Evolutionary conservation across 805 yeast genomes (phyloP), one percentile per base, ranked within the genome.

Genomic region (Lipomyces orientalis): DNA sequence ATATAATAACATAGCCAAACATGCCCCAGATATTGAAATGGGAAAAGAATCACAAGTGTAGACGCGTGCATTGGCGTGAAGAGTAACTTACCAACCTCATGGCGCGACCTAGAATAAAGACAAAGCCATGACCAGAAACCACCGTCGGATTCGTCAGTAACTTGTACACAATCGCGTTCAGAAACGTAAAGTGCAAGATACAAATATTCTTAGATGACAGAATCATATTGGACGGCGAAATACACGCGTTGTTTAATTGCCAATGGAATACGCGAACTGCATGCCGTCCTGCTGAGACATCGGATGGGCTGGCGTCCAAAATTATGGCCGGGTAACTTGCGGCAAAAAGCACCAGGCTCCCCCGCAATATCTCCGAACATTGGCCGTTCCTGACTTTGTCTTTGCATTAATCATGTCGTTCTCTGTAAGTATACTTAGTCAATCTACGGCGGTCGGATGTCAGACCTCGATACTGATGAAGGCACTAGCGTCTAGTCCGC

Each of bases 401-500:
- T n/a, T 12, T 43, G 9, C 19, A 43, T 4, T 43, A 8, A n/a
- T 2, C 19, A 66, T 66, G 70, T 52, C 70, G 14, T 66, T 66
- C 56, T 63, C 70, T 14, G 70, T 66, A 57, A 35, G 67, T 58
- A 3, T 19, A 43, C 3, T 31, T 16, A 31, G 51, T 52, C 12
- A 52, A 22, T 64, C 51, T 33, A 16, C 9, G n/a, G 25, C 14
- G 10, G 19, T 37, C 51, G 35, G n/a, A n/a, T 0, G 37, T 31
- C 35, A 43, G 49, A 19, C 1, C 49, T 16, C n/a, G n/a, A 16
- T 43, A 43, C n/a, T 43, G 49, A 43, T n/a, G 9, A 16, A 8
- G 22, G 1, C 34, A 22, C 14, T 58, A 90, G 80, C 75, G 81
- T 35, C 73, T 85, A 25, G 76, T 85, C 22, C 75, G 88, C 67